Conservation (phyloP, 2,329 filamentous ascomycete genomes). For the Monosporascus sp. region DNA sequence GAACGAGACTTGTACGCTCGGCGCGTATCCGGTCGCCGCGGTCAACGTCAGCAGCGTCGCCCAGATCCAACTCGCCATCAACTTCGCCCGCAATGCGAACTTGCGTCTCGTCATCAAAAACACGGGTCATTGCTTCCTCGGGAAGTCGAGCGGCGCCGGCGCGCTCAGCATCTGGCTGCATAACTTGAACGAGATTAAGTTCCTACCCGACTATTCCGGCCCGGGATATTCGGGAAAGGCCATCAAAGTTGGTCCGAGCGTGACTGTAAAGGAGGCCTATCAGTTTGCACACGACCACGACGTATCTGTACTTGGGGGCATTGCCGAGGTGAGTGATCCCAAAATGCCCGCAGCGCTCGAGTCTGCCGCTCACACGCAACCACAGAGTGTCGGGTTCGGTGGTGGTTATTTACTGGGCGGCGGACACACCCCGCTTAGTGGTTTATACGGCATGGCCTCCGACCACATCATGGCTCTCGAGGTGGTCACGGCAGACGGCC, state of each 20-base stretch:
- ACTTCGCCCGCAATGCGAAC: conserved; percentile 10
- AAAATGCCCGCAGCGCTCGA: not conserved
- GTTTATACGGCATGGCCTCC: conserved; percentile 38
- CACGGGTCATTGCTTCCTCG: conserved; percentile 25
- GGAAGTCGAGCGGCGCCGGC: conserved; percentile 22
- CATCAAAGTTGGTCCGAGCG: conserved; percentile 18
- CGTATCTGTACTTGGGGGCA: conserved; percentile 32
- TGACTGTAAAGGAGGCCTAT: conserved; percentile 15
- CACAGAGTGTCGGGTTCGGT: conserved; percentile 31
- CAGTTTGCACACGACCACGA: conserved; percentile 11
- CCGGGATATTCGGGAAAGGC: conserved; percentile 17
- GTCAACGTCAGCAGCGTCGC: conserved; percentile 3
- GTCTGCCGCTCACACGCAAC: not conserved
- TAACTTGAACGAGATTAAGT: conserved; percentile 20
- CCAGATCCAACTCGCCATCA: conserved; percentile 3
- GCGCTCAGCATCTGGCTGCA: conserved; percentile 27
- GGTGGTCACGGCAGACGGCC: conserved; percentile 10
- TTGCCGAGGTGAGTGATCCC: not conserved
- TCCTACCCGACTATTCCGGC: conserved; percentile 15
- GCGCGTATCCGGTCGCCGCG: not conserved
- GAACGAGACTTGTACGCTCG: not conserved
- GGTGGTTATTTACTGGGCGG: conserved; percentile 43
- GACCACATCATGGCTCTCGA: conserved; percentile 32
- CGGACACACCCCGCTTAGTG: conserved; percentile 32
- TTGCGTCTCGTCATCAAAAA: conserved; percentile 14